Evolutionary conservation across 345 rosid species (phyloP), one percentile per base, ranked within the genome.

Genomic region (Rhodomyrtus tomentosa): DNA sequence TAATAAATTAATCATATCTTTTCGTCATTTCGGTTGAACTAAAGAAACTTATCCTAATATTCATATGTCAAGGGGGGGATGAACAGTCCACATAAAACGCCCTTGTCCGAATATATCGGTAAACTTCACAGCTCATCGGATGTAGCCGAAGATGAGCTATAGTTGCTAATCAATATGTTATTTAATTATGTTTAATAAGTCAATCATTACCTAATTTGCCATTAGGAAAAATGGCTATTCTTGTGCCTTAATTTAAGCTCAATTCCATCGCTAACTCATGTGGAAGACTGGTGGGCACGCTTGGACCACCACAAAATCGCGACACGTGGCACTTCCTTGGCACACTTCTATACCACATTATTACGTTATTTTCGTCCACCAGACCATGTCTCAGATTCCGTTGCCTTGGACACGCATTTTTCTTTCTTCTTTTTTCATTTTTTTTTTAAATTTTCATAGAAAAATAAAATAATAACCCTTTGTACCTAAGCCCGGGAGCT

Each of bases 61-160:
- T 76, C 85, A 80, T 45, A 55, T 84, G 89, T 56, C 88, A 51
- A 68, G 72, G 84, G 82, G 85, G 86, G 83, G 80, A 84, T 83
- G 89, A 85, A 89, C 84, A 85, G 81, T 81, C 82, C 87, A 55
- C 85, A 53, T 56, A 81, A 58, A 72, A 56, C 68, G 21, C 24
- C 79, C 50, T 81, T 53, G n/a, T 49, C 8, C 76, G 8, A 18
- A 36, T 21, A 68, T 62, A 62, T 62, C 40, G 16, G 9, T 36
- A 36, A 68, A 32, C 79, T 68, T 36, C 79, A 68, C 79, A 68
- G 45, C 79, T 68, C 79, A 68, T 36, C 25, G 79, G 79, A 68
- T 68, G 79, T 68, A 32, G 9, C 36, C 79, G 25, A 36, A 68
- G 79, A 68, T 68, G 45, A 68, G 79, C 25, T 18, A 68, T 68